phyloP scores from a whole-genome alignment of 164 flowering plant species.

The Vitis cinerea region DNA sequence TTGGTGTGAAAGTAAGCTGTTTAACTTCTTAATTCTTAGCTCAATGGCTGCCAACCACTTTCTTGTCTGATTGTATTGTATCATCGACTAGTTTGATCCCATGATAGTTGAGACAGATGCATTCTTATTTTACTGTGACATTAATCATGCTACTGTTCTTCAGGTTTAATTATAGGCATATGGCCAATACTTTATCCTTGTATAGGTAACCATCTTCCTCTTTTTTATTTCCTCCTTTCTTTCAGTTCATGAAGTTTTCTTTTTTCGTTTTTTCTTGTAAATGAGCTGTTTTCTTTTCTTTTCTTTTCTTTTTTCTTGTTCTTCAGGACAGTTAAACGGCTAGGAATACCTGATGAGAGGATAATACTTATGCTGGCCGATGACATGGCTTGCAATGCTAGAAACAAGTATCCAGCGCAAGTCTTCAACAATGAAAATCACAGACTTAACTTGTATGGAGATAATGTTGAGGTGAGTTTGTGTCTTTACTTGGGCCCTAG shows the following conservation, averaged over 20 bases:
- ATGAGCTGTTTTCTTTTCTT: background rate
- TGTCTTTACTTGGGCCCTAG: conserved; percentile 1
- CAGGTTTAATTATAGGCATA: conserved; percentile 99
- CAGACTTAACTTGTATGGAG: conserved; percentile 92
- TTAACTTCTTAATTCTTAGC: too few relatives aligned
- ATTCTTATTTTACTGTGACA: background rate
- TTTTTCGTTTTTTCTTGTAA: background rate
- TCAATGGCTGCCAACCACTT: too few relatives aligned
- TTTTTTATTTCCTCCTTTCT: background rate
- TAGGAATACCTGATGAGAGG: conserved; percentile 99
- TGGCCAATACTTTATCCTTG: conserved; percentile 96
- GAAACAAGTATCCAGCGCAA: conserved; percentile 95
- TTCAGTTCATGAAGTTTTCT: background rate
- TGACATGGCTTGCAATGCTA: conserved; percentile 98
- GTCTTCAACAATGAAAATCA: conserved; percentile 99
- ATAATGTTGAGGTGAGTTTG: conserved; percentile 85
- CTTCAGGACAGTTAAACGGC: conserved; percentile 86
- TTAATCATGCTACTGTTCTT: conserved; percentile 12
- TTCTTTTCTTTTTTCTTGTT: conserved; percentile 5
- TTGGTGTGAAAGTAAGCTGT: too few relatives aligned
- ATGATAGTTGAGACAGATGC: too few relatives aligned
- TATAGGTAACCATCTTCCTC: conserved; percentile 62
- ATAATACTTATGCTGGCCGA: conserved; percentile 98
- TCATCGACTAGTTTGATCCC: background rate
- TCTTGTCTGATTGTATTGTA: background rate